Percentiles rank a stretch among this genome's conserved stretches.
Evolutionary conservation across 306 rosid genomes (phyloP).

Genomic region (Trichosanthes truncata): DNA sequence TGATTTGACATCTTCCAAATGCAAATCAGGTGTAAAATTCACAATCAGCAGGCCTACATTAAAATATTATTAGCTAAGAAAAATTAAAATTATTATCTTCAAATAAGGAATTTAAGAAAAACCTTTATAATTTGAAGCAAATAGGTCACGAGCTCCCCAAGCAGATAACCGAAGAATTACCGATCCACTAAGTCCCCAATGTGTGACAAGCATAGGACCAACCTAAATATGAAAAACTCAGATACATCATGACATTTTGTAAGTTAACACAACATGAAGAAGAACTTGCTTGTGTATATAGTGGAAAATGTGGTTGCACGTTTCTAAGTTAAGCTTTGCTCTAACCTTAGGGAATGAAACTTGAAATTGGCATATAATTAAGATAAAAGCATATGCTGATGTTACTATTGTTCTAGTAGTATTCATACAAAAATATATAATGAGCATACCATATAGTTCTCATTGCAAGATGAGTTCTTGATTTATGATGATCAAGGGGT

Average conservation of each 20-base stretch:
- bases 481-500: background rate
- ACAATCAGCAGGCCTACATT: slow-evolving; percentile 60
- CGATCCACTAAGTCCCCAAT: slow-evolving; percentile 97
- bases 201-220: slow-evolving; percentile 87
- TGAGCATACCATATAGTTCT: background rate
- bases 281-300: slow-evolving; percentile 64
- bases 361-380: slow-evolving; percentile 28
- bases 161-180: slow-evolving; percentile 85
- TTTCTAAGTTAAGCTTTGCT: slow-evolving; percentile 59
- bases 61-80: slow-evolving; percentile 20
- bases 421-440: background rate
- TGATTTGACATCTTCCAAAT: slow-evolving; percentile 51
- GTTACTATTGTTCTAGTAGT: background rate
- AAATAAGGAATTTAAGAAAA: slow-evolving; percentile 9
- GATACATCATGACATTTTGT: background rate
- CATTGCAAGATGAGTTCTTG: background rate
- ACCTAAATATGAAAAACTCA: slow-evolving; percentile 28
- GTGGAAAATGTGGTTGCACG: slow-evolving; percentile 43
- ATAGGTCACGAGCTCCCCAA: slow-evolving; percentile 86
- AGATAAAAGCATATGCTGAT: background rate
- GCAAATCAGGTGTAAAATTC: slow-evolving; percentile 73
- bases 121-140: slow-evolving; percentile 63
- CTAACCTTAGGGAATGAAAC: slow-evolving; percentile 73
- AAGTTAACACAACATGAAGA: slow-evolving; percentile 11
- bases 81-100: slow-evolving; percentile 1